phyloP scores from a whole-genome alignment of 1,139 yeast species.

The Candida dubliniensis region DNA sequence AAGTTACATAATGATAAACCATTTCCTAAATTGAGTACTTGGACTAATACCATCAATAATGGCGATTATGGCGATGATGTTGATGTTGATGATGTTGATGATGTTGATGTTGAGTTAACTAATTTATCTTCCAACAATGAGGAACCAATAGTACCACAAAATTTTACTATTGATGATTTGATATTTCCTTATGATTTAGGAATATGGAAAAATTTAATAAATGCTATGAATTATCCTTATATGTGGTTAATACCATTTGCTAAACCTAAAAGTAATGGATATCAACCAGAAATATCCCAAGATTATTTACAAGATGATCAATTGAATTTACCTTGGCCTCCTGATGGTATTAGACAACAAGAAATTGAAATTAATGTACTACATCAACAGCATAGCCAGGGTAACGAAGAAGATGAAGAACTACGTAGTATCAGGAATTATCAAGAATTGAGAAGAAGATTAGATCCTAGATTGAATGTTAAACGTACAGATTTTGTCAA shows the following conservation, averaged over 20 bases:
- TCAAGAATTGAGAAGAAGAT: constrained; percentile 23
- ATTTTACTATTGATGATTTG: constrained; percentile 55
- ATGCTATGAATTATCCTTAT: constrained; percentile 58
- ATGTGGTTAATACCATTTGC: constrained; percentile 75
- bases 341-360: constrained; percentile 68
- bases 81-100: constrained; percentile 9
- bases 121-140: constrained; percentile 2
- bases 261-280: constrained; percentile 45
- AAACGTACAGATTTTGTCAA: constrained; percentile 65
- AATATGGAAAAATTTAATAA: constrained; percentile 49
- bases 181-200: constrained; percentile 85
- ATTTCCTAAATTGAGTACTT: constrained; percentile 49
- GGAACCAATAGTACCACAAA: constrained; percentile 21
- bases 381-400: constrained; percentile 16
- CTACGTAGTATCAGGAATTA: constrained; percentile 17
- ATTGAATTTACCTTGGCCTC: constrained; percentile 80
- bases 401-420: constrained; percentile 22
- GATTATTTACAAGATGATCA: constrained; percentile 59
- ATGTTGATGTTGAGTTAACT: constrained; percentile 10
- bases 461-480: constrained; percentile 29
- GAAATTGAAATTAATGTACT: constrained; percentile 18
- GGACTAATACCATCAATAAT: constrained; percentile 34
- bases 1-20: constrained; percentile 37
- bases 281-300: constrained; percentile 48
- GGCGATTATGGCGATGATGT: constrained; percentile 13